phyloP scores from a whole-genome alignment of 306 rosid species.

The Luffa acutangula region DNA sequence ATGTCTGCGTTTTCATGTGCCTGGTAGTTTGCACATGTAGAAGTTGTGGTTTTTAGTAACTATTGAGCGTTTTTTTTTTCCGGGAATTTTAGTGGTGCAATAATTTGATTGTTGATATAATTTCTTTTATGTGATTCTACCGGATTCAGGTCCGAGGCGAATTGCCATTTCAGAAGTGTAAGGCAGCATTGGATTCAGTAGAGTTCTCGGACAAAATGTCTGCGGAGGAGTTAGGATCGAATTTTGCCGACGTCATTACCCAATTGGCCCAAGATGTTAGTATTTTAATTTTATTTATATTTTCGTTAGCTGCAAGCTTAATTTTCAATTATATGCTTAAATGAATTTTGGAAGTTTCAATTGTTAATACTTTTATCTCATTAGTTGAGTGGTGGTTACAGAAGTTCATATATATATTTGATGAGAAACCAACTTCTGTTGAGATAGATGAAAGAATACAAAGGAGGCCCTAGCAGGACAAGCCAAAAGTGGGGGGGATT shows the following conservation, averaged over 20 bases:
- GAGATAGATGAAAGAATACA: background rate
- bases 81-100: slow-evolving; percentile 2
- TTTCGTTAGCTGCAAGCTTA: background rate
- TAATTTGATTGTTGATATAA: background rate
- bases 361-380: background rate
- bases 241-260: slow-evolving; percentile 77
- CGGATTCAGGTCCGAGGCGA: slow-evolving; percentile 73
- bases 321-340: background rate
- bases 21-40: background rate
- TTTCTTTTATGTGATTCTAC: background rate
- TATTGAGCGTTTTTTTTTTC: slow-evolving; percentile 4
- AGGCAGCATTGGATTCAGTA: slow-evolving; percentile 73
- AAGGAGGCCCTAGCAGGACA: background rate
- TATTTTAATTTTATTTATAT: slow-evolving; percentile 3
- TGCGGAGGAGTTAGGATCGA: slow-evolving; percentile 49
- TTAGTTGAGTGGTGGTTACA: background rate
- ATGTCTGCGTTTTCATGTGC: background rate
- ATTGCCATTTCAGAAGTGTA: slow-evolving; percentile 80
- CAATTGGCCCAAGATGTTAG: slow-evolving; percentile 98
- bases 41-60: background rate
- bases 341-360: background rate
- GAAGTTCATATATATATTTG: background rate
- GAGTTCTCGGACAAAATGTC: slow-evolving; percentile 46
- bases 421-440: background rate
- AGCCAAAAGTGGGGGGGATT: background rate